Base-by-base conservation (phyloP, 2,329 filamentous ascomycete genomes). In the Coniochaeta sp. region DNA sequence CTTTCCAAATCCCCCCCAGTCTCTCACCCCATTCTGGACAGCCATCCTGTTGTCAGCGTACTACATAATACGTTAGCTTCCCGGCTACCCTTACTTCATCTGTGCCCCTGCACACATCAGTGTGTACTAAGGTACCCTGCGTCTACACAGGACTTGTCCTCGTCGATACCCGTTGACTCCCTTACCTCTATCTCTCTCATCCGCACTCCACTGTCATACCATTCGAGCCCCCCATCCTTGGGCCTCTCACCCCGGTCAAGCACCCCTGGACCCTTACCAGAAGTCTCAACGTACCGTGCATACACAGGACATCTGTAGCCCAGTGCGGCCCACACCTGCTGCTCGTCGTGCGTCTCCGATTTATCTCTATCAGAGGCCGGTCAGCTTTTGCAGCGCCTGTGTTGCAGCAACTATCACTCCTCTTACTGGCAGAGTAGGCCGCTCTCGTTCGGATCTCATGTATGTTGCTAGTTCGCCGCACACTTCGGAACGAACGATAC, bases 201-300 rank as follows among this genome's bases (percentile, higher is more conserved):
- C 14, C 47, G 24, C 64, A 34, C 52, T 33, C 67, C 65, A 64
- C 63, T 70, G 70, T 70, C 70, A 69, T 71, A 71, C 67, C 66
- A 54, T 66, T 70, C 66, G 65, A 61, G 64, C 61, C 64, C 63
- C 65, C 67, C 66, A 67, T 67, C 64, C 61, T 62, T 59, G 59
- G 56, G 57, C 47, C 59, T 60, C 60, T 61, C 60, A 58, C 61
- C 62, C 31, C 55, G 57, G 59, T 62, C 68, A 64, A 66, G 68
- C 66, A 66, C 63, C 63, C 67, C 64, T 63, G 63, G 60, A 73
- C 70, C 74, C 73, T 68, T 74, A 72, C 67, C 69, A 63, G 65
- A 72, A 74, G 69, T 73, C 70, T 68, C 72, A 66, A 70, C 68
- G 68, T 72, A 70, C 71, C 63, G 62, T 62, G 60, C 66, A 73